Percentiles rank a stretch among this genome's conserved stretches.
Conservation (phyloP, 345 rosid species). For the Rhodamnia argentea region DNA sequence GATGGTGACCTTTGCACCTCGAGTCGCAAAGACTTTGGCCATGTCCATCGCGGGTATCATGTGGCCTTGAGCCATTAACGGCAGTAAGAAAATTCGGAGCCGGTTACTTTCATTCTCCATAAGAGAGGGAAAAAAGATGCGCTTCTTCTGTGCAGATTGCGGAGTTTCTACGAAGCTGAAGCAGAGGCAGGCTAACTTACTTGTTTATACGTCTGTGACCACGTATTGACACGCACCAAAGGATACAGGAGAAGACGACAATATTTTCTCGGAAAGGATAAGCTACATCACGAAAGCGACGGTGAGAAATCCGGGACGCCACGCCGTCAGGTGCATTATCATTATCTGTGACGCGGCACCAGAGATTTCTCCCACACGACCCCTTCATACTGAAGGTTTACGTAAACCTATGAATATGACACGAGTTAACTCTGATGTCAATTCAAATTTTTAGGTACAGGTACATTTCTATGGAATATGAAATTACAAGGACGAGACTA, state of each 20-base stretch:
- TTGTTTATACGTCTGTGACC: too few species aligned
- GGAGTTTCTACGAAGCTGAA: background rate
- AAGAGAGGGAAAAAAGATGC: too few species aligned
- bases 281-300: too few species aligned
- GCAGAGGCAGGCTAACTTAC: background rate
- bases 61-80: conserved; percentile 23
- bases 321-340: too few species aligned
- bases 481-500: too few species aligned
- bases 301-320: too few species aligned
- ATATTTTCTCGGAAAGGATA: too few species aligned
- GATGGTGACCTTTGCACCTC: conserved; percentile 17
- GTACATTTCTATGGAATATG: background rate
- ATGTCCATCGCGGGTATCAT: conserved; percentile 28
- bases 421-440: too few species aligned
- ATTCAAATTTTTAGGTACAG: too few species aligned
- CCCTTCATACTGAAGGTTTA: background rate
- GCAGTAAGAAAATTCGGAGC: conserved; percentile 19
- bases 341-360: background rate
- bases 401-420: too few species aligned
- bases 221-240: too few species aligned
- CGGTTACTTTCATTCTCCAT: background rate
- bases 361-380: background rate
- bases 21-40: conserved; percentile 16
- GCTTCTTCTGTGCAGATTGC: background rate
- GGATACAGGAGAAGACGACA: too few species aligned